Base-by-base conservation (phyloP, 345 rosid genomes). In the Anacardium occidentale region DNA sequence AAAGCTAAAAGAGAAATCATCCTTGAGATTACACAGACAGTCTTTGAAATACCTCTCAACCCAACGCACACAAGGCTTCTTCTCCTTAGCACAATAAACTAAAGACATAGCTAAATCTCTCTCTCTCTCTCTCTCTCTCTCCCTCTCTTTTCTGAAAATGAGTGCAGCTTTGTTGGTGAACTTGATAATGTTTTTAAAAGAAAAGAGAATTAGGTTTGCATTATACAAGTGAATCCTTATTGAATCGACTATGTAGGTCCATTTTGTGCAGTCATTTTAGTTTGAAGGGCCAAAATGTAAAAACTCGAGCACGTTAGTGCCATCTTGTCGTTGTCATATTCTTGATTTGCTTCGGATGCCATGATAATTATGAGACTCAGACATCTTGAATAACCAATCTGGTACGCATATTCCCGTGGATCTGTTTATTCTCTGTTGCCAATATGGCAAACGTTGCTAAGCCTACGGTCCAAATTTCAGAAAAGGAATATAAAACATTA, bases 21-120 rank as follows among this genome's bases (percentile, higher is more conserved):
- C 98, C 56, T 74, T 87, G 29, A 77, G 32, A 77, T 85, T 87
- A 81, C 98, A 94, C 1, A 94, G 91, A 72, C 98, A 94, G 70
- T 94, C 98, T 64, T 82, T 84, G 82, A 94, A 92, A 77, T 90
- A 86, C 66, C 54, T 89, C 81, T 90, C 76, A 0, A 88, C 96
- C 98, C 98, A 92, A 1, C 76, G 45, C 25, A 89, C 85, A 62
- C 98, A 94, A 18, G 85, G 69, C 80, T 84, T 90, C 71, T 84
- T 68, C 69, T 94, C 91, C 65, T 78, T 85, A 0, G 77, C 60
- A 50, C 98, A 91, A 66, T 87, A 90, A 22, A 81, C 82, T 21
- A 62, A 24, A 61, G 82, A 78, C 87, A 85, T 87, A 76, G 77
- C 80, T 51, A 66, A n/a, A n/a, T n/a, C n/a, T n/a, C n/a, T 68